A percentile compares a stretch with the other conserved stretches of the same genome.
These are phyloP conservation scores for Panellus pusillus DNA, from an alignment of 768 basidiomycete species.

Conservation along the genomic window DNA sequence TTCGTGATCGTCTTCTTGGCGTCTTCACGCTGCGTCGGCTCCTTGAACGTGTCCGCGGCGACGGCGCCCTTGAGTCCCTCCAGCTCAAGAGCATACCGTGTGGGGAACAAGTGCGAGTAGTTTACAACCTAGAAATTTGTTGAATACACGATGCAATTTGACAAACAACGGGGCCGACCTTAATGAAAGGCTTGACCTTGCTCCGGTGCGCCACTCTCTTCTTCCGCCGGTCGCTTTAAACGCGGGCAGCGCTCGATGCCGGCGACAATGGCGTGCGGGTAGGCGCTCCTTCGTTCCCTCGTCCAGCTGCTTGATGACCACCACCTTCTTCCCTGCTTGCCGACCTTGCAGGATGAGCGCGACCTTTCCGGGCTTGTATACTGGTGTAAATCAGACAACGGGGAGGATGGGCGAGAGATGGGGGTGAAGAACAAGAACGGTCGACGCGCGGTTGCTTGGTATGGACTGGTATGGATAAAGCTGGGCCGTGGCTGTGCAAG, in stretches of 20 bases:
- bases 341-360: conserved; percentile 98
- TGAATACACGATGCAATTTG: not conserved
- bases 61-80: conserved; percentile 91
- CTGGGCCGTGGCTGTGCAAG: too few species aligned
- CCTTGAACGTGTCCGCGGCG: conserved; percentile 90
- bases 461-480: too few species aligned
- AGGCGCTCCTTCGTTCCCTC: conserved; percentile 96
- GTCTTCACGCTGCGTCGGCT: conserved; percentile 92
- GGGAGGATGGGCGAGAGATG: conserved; percentile 75
- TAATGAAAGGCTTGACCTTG: conserved; percentile 99
- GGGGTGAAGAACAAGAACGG: conserved; percentile 84
- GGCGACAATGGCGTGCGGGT: conserved; percentile 97
- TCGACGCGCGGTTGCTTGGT: too few species aligned
- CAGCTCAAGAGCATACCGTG: conserved; percentile 96
- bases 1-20: conserved; percentile 97
- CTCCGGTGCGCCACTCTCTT: conserved; percentile 91
- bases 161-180: conserved; percentile 53
- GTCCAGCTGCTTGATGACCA: conserved; percentile 96
- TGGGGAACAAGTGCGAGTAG: conserved; percentile 99
- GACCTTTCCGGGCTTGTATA: conserved; percentile 96
- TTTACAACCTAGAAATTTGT: conserved; percentile 68
- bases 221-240: conserved; percentile 96
- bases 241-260: conserved; percentile 98
- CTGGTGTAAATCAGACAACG: conserved; percentile 37
- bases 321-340: conserved; percentile 99